Percentiles rank a stretch among this genome's conserved stretches.
Conservation (phyloP, 2,329 filamentous ascomycete species). For the Scytalidium lignicola region DNA sequence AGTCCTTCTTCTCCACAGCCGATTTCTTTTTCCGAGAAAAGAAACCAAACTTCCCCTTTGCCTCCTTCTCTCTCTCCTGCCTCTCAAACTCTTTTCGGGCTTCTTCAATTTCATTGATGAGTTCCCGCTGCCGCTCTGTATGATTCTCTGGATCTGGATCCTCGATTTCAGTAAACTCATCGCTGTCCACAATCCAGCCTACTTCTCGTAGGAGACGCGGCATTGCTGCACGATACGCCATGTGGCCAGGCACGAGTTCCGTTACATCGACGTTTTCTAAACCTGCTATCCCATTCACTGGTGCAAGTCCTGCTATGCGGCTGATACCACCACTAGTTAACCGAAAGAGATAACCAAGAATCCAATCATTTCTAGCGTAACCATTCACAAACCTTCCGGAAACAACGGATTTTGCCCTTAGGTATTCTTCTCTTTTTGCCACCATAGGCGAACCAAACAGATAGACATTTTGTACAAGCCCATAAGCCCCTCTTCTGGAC, state of each 20-base stretch:
- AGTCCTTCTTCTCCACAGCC: slow-evolving; percentile 71
- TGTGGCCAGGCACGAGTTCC: slow-evolving; percentile 81
- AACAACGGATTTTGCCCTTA: slow-evolving; percentile 76
- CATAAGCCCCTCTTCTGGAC: slow-evolving; percentile 74
- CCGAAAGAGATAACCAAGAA: slow-evolving; percentile 91
- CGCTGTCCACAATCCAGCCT: slow-evolving; percentile 85
- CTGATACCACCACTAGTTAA: slow-evolving; percentile 90
- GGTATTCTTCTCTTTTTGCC: slow-evolving; percentile 84
- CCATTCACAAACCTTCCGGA: slow-evolving; percentile 92
- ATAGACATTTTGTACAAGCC: slow-evolving; percentile 91
- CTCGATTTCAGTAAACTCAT: slow-evolving; percentile 95
- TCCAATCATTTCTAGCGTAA: slow-evolving; percentile 95
- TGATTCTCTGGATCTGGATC: slow-evolving; percentile 96
- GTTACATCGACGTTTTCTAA: slow-evolving; percentile 90
- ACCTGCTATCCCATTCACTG: slow-evolving; percentile 69
- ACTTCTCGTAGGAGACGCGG: slow-evolving; percentile 80
- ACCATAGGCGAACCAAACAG: slow-evolving; percentile 91
- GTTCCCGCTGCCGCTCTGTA: slow-evolving; percentile 76
- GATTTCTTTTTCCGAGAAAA: slow-evolving; percentile 78
- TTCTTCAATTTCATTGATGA: slow-evolving; percentile 96
- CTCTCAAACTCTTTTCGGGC: slow-evolving; percentile 81
- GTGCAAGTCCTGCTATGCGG: slow-evolving; percentile 75
- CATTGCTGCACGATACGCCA: slow-evolving; percentile 94
- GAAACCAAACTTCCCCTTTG: slow-evolving; percentile 61
- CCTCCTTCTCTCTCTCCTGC: slow-evolving; percentile 62